Evolutionary conservation across 306 rosid genomes (phyloP).

Genomic region (Oxytropis ochrocephala): DNA sequence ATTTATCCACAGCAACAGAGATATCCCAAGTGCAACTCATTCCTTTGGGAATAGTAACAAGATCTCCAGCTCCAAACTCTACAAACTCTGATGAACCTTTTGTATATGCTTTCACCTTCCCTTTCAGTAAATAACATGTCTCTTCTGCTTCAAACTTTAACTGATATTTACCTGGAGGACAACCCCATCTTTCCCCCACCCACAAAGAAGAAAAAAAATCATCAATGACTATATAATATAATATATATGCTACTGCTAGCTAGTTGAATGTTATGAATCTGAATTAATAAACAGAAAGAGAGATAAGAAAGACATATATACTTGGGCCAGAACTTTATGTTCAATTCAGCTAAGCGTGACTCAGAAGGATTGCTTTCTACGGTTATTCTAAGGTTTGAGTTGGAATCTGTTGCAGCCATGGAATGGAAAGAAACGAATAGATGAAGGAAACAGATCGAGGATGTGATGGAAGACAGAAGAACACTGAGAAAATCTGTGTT

Average conservation of each 20-base stretch:
- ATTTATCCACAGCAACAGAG: slow-evolving; percentile 85
- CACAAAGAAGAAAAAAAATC: not conserved
- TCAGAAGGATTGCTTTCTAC: slow-evolving; percentile 78
- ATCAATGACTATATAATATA: not conserved
- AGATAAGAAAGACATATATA: slow-evolving; percentile 17
- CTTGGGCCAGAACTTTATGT: slow-evolving; percentile 98
- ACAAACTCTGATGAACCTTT: slow-evolving; percentile 74
- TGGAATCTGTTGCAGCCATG: slow-evolving; percentile 29
- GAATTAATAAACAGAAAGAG: not conserved
- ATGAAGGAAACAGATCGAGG: not conserved
- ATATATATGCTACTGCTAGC: too few relatives aligned
- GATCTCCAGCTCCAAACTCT: slow-evolving; percentile 95
- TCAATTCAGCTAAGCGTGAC: slow-evolving; percentile 58
- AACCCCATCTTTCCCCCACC: slow-evolving; percentile 77
- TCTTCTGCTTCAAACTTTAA: slow-evolving; percentile 92
- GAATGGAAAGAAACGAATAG: slow-evolving; percentile 3
- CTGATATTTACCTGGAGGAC: slow-evolving; percentile 90
- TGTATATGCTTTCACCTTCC: slow-evolving; percentile 78
- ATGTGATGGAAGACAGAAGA: not conserved
- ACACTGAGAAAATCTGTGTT: not conserved
- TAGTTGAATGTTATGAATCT: not conserved
- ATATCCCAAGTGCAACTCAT: slow-evolving; percentile 98
- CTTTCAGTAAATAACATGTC: slow-evolving; percentile 77
- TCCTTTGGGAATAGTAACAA: slow-evolving; percentile 83
- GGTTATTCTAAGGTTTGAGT: slow-evolving; percentile 48